These are phyloP conservation scores for Dissophora ornata DNA, from an alignment of 192 early-diverging fungal species.

Conservation along the genomic window DNA sequence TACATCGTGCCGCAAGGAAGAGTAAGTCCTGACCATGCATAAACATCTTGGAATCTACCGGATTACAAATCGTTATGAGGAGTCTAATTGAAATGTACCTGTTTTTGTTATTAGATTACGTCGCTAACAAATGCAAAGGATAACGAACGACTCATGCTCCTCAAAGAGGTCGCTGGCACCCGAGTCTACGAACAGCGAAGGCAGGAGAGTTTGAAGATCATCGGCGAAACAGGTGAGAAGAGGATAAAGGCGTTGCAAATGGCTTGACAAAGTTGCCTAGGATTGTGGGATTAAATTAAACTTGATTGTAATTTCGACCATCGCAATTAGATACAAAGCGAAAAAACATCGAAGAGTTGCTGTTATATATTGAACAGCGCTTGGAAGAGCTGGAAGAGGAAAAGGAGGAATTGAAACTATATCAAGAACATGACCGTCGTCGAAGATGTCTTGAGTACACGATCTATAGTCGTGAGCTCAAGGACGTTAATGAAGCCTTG, in stretches of 20 bases:
- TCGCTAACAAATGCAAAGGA: conserved; percentile 96
- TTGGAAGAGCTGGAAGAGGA: conserved; percentile 91
- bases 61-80: no score
- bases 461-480: conserved; percentile 91
- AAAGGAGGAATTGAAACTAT: conserved; percentile 92
- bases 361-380: conserved; percentile 89
- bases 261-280: no score
- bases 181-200: conserved; percentile 94
- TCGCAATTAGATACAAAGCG: conserved; percentile 73
- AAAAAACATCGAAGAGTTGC: conserved; percentile 88
- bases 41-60: neutral
- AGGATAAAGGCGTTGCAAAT: no score
- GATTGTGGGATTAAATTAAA: no score
- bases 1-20: conserved; percentile 99
- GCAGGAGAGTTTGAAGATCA: conserved; percentile 89
- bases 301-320: neutral
- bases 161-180: conserved; percentile 99
- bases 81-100: no score
- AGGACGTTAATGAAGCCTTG: conserved; percentile 80
- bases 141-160: conserved; percentile 83
- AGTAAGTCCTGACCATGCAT: conserved; percentile 56
- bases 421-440: conserved; percentile 87
- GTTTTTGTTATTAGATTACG: conserved; percentile 71
- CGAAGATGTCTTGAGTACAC: conserved; percentile 91
- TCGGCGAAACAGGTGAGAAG: conserved; percentile 85